Base-by-base conservation (phyloP, 805 yeast genomes). In the Ogataea populi-albae region DNA sequence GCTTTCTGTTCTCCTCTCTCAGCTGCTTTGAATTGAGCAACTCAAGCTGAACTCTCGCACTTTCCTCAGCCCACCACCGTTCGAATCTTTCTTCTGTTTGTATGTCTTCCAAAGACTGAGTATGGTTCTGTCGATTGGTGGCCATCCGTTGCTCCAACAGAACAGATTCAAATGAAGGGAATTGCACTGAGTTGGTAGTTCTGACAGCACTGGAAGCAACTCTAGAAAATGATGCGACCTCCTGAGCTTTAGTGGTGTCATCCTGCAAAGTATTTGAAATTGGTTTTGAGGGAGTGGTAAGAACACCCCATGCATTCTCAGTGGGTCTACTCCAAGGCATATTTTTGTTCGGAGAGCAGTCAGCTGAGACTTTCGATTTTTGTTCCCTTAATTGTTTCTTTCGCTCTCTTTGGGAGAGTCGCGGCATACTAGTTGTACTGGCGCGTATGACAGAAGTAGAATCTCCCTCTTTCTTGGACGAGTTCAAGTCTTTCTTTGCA, bases 41-140 rank as follows among this genome's bases (percentile, higher is more conserved):
- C 37, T 64, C 64, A 17, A 51, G 52, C 53, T 82, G 91, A 6
- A 81, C 82, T 34, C 72, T 66, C n/a, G 67, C 66, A 36, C 86
- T 71, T 52, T 88, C 96, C 45, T 75, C 78, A 23, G 75, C 82
- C 89, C 95, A 88, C 96, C 96, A 88, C 41, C 65, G 71, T 19
- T 81, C 88, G 64, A 88, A 88, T 52, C 81, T 87, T 51, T 85
- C 86, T 45, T 88, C 96, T 46, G 80, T 81, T 52, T 80, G 81
- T 30, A 83, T 73, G 39, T 88, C 95, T 30, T 75, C 79, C 27
- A 85, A 57, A 1, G 85, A 68, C 36, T 67, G 67, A 21, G 35
- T 38, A 35, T 63, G 61, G 38, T 50, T 52, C 20, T 47, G 49
- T 43, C 64, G 39, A 4, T 9, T 22, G 23, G 9, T 22, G 11